These are phyloP conservation scores for Aspergillus chevalieri DNA, from an alignment of 2,329 filamentous ascomycete species.

Conservation along the genomic window DNA sequence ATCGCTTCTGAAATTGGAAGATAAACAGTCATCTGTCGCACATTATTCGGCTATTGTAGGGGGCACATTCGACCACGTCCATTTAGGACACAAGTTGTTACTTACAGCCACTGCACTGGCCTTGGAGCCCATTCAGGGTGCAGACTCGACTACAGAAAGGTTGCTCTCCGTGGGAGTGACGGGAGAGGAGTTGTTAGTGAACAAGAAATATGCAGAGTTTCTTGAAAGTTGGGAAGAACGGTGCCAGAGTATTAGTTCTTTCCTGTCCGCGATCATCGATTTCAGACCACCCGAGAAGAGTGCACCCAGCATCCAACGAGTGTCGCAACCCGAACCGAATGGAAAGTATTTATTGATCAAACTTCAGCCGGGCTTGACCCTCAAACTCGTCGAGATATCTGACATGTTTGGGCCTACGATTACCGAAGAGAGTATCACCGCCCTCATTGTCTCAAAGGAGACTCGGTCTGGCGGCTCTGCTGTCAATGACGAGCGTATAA, in stretches of 20 bases:
- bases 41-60: conserved; percentile 70
- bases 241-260: conserved; percentile 62
- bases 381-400: conserved; percentile 78
- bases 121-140: conserved; percentile 46
- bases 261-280: conserved; percentile 60
- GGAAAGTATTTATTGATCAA: conserved; percentile 33
- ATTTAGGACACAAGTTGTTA: conserved; percentile 92
- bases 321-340: conserved; percentile 32
- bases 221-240: conserved; percentile 76
- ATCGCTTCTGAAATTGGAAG: conserved; percentile 17
- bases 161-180: conserved; percentile 79
- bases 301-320: conserved; percentile 23
- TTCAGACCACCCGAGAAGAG: conserved; percentile 46
- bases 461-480: conserved; percentile 75
- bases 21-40: conserved; percentile 9
- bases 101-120: conserved; percentile 79
- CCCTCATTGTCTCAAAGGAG: conserved; percentile 80
- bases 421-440: conserved; percentile 69
- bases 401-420: conserved; percentile 90
- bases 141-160: conserved; percentile 37
- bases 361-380: conserved; percentile 57
- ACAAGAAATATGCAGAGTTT: conserved; percentile 79
- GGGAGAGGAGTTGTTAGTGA: conserved; percentile 74
- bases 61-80: conserved; percentile 93
- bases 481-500: conserved; percentile 74